These are phyloP conservation scores for Lyophyllum decastes DNA, from an alignment of 768 basidiomycete species.

Conservation along the genomic window DNA sequence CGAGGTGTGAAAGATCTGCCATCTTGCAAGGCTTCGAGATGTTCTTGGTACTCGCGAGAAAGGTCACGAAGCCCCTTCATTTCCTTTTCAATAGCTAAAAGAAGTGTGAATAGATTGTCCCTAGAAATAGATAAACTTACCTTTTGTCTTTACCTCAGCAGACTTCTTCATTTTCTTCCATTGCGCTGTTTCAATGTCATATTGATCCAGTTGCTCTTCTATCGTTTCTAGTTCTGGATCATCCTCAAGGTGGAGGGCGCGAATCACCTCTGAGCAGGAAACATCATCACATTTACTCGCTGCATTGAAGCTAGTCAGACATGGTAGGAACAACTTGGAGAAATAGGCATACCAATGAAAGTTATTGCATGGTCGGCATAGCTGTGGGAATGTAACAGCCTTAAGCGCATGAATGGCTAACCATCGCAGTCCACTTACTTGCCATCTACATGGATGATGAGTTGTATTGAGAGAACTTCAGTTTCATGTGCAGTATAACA, in stretches of 20 bases:
- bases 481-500: not conserved
- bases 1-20: slow-evolving; percentile 44
- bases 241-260: slow-evolving; percentile 49
- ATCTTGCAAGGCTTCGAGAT: slow-evolving; percentile 47
- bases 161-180: slow-evolving; percentile 42
- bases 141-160: slow-evolving; percentile 41
- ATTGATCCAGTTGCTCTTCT: slow-evolving; percentile 42
- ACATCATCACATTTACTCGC: slow-evolving; percentile 69
- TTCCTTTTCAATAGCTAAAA: slow-evolving; percentile 39
- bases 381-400: slow-evolving; percentile 25
- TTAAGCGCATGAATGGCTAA: not conserved
- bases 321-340: not conserved
- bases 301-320: slow-evolving; percentile 17
- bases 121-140: slow-evolving; percentile 26
- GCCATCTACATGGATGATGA: slow-evolving; percentile 40
- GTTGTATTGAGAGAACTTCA: not conserved
- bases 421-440: slow-evolving; percentile 39
- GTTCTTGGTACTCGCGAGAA: slow-evolving; percentile 41
- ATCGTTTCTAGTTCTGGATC: slow-evolving; percentile 54
- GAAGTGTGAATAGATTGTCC: not conserved
- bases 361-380: slow-evolving; percentile 62
- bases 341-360: slow-evolving; percentile 48
- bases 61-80: slow-evolving; percentile 38
- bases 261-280: slow-evolving; percentile 58
- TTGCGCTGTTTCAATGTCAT: slow-evolving; percentile 34